Base-by-base conservation (phyloP, 768 basidiomycete species). In the Pleurotus citrinopileatus region DNA sequence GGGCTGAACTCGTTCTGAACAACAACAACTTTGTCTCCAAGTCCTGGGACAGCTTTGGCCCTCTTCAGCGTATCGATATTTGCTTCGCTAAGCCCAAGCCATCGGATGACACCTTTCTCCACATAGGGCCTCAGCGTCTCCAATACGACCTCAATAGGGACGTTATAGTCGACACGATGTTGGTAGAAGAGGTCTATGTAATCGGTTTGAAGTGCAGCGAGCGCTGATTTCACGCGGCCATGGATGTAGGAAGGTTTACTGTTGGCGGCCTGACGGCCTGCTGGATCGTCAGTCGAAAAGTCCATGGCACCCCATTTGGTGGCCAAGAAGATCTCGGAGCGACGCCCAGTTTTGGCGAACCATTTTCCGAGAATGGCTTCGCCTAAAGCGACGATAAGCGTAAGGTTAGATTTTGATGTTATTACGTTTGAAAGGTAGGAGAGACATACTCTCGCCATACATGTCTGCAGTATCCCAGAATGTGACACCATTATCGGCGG, bases 51-150 rank as follows among this genome's bases (percentile, higher is more conserved):
- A 4, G 67, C 69, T 32, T 57, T 58, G 8, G 70, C 71, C 8
- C 70, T 59, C 23, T 66, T 58, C 23, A 72, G 55, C 34, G 63
- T 64, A 40, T 55, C 57, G 4, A 59, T 57, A 20, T 63, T 68
- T 53, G 60, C 62, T 57, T 73, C 71, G 23, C 62, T 65, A 29
- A 73, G 55, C 8, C 72, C 72, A n/a, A 73, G 52, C 62, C 68
- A 69, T 40, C 61, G 61, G 38, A 71, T 64, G 47, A 60, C 64
- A 20, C 64, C 62, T 4, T 45, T 29, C 48, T 34, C 76, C 61
- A 52, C 73, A 67, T 34, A 78, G 54, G 26, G 71, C 63, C 22
- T 50, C 61, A 45, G 67, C 62, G 62, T 67, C 65, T 62, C 76
- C 66, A 48, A 48, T 13, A 62, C 61, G 4, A 63, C 40, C 52